Base-by-base conservation (phyloP, 352 stramenopile genomes). In the Pythium biforme region DNA sequence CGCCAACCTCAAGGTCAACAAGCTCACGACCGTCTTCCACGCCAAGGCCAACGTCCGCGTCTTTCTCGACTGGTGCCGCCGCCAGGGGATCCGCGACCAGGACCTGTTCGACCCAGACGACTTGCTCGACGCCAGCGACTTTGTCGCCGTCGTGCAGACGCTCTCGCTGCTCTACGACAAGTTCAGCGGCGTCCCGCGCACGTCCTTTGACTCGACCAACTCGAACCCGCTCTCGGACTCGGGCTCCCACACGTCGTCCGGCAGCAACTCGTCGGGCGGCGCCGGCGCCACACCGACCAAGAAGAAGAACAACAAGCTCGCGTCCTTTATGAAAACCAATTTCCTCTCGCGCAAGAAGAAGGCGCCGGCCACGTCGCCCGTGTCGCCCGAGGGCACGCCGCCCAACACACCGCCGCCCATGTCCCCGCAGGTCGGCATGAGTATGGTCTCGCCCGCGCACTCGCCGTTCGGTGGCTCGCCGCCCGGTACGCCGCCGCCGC, bases 11-110 rank as follows among this genome's bases (percentile, higher is more conserved):
- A 92, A 90, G 59, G 72, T 94, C 57, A 96, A 94, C 71, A 90
- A 90, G 59, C 81, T 96, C 60, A 94, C 89, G 68, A 96, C 87
- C 40, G 81, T 91, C 40, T 96, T 94, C 73, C 87, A 96, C 67
- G 86, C 83, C 31, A 92, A 92, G 59, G 76, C 81, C 65, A 96
- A 96, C 70, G 84, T 92, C 45, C 80, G 79, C 17, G 74, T 89
- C 33, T 96, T 96, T 56, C 70, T 88, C 40, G 77, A 92, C 48
- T 96, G 87, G 87, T 94, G 83, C 50, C 74, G 76, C 49, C 63
- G 73, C 29, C 78, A 93, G 51, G 85, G 84, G 2, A 54, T 96
- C 14, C 75, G 71, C 27, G 83, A 93, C 40, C 72, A 71, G 17
- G 80, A 96, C 9, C 65, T 96, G 31, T 96, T 96, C 62, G 71